Evolutionary conservation across 257 asterid genomes (phyloP), one percentile per base, ranked within the genome.

Genomic region (Lycium ferocissimum): DNA sequence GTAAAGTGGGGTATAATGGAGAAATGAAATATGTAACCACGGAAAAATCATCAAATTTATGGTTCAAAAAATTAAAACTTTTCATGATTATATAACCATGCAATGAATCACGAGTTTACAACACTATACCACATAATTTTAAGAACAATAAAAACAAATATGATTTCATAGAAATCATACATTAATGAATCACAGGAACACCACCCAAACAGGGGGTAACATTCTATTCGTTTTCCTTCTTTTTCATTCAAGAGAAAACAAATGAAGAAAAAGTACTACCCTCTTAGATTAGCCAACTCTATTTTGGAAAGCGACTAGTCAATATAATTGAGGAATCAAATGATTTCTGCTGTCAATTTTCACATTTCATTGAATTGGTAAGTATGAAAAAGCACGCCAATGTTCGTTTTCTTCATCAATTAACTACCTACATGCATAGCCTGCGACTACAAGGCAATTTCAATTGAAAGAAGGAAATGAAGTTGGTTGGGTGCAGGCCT

Each of bases 321-420:
- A 84, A 18, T 69, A 38, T 38, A 81, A 84, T 35, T 82, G 79
- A 85, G 38, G 75, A 86, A 82, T 35, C 86, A 70, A 70, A 62
- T 49, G 38, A 14, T 10, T 6, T 3, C 63, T 49, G 22, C 9
- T 75, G 75, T 14, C 18, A 3, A 7, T 51, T 10, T 69, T 15
- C 79, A n/a, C 62, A 45, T 18, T 59, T 40, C 80, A 66, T 73
- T 9, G 37, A 67, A 83, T 45, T 45, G 70, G 80, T 9, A 20
- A 33, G 45, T 76, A 70, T 45, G 85, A 80, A 58, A 40, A 10
- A 45, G 59, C 87, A 10, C 37, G 6, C 2, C 3, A 5, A 43
- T 47, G 6, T 18, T 26, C 33, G 71, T 56, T 85, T 45, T 43
- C 82, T 76, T 51, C 8, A 26, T 76, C 59, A 76, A 49, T 20